Conservation (phyloP, 345 rosid species). For the Salix koriyanagi region DNA sequence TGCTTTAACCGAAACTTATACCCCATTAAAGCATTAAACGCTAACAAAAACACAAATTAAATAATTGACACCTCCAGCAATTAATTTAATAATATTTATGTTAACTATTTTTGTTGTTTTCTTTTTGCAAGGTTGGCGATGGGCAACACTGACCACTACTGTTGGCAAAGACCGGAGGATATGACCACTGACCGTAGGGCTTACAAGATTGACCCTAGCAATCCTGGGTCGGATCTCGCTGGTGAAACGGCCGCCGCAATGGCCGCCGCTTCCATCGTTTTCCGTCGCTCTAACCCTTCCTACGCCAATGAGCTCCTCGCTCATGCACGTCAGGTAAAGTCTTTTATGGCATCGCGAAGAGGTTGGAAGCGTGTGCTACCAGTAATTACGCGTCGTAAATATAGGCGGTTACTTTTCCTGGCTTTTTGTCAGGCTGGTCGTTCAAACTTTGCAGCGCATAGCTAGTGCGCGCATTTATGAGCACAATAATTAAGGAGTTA, state of each 20-base stretch:
- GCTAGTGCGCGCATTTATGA: slow-evolving; percentile 7
- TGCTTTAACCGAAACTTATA: neutral
- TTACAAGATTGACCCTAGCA: slow-evolving; percentile 77
- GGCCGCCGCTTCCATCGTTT: slow-evolving; percentile 96
- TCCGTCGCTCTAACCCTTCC: slow-evolving; percentile 64
- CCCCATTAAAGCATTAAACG: neutral
- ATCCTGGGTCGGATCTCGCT: slow-evolving; percentile 98
- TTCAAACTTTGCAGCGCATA: slow-evolving; percentile 9
- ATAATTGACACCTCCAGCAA: neutral
- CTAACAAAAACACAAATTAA: neutral
- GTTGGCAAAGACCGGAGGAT: slow-evolving; percentile 99
- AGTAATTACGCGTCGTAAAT: neutral
- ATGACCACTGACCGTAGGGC: slow-evolving; percentile 97
- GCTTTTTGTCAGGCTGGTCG: slow-evolving; percentile 26
- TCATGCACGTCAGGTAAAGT: slow-evolving; percentile 78
- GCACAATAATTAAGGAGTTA: neutral
- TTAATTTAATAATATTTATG: neutral
- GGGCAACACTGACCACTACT: slow-evolving; percentile 97
- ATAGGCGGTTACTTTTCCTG: slow-evolving; percentile 8
- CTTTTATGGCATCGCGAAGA: neutral
- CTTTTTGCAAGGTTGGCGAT: slow-evolving; percentile 69
- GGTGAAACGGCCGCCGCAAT: slow-evolving; percentile 98
- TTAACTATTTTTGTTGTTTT: neutral
- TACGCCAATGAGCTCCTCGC: slow-evolving; percentile 69
- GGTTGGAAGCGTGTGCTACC: slow-evolving; percentile 3